phyloP scores from a whole-genome alignment of 2,329 filamentous ascomycete genomes.

The Blastomyces gilchristii region DNA sequence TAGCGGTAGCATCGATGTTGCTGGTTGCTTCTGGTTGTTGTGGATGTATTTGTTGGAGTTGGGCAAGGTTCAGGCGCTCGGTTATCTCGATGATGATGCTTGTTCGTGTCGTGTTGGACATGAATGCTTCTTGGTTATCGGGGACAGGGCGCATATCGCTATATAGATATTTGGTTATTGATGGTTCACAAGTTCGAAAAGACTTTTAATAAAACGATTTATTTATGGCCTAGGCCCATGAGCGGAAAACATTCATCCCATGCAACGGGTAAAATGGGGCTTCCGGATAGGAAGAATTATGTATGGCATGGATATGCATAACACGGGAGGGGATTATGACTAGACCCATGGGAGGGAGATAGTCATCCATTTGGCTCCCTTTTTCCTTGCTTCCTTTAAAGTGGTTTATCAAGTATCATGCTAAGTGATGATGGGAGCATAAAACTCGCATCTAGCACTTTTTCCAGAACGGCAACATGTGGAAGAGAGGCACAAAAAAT shows the following conservation, averaged over 20 bases:
- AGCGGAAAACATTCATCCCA: neutral
- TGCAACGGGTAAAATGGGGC: neutral
- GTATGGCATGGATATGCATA: neutral
- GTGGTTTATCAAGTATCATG: neutral
- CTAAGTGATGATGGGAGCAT: neutral
- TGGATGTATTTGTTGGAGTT: conserved; percentile 14
- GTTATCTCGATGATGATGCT: conserved; percentile 84
- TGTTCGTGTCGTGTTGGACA: conserved; percentile 72
- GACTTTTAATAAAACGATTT: neutral
- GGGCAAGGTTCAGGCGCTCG: conserved; percentile 53
- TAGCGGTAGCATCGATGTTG: neutral
- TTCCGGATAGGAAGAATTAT: neutral
- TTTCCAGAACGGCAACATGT: neutral
- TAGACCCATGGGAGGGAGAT: neutral
- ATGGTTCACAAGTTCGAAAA: neutral
- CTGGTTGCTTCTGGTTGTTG: conserved; percentile 12
- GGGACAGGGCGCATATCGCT: conserved; percentile 19
- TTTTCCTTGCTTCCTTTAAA: neutral
- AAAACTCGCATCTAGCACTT: neutral
- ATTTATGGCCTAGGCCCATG: neutral
- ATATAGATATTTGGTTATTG: neutral
- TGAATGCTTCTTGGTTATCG: conserved; percentile 76
- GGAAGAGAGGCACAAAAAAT: neutral
- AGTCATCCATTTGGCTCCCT: neutral
- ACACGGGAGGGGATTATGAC: neutral